Base-by-base conservation (phyloP, 2,329 filamentous ascomycete genomes). In the Cladophialophora yegresii region DNA sequence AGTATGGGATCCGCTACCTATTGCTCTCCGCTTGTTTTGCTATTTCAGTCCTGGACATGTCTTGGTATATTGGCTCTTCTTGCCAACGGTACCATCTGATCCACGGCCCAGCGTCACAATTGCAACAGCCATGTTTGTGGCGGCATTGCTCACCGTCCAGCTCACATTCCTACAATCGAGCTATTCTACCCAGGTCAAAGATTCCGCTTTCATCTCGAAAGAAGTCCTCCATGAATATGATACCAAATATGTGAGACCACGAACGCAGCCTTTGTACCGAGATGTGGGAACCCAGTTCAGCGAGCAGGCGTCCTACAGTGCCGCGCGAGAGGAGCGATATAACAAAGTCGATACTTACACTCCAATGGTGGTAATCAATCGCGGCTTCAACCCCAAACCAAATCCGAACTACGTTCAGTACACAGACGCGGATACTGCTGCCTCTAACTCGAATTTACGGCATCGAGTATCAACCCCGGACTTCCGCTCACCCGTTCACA, bases 211-310 rank as follows among this genome's bases (percentile, higher is more conserved):
- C 54, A 89, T 99, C 64, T 92, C 96, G 71, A 92, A 89, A 71
- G 91, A 98, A 77, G 93, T 98, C 4, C 83, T 98, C 78, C 89
- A 92, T 75, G 95, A 99, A 78, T 99, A 99, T 74, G 92, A 98
- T 74, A 91, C 87, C 71, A 99, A 99, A 79, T 97, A 89, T 73
- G 95, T 99, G 0, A 92, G 96, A 73, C 95, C 95, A 1, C 85
- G 88, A 10, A 85, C 96, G n/a, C 90, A 96, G 71, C 90, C 89
- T 7, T 82, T 90, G 4, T 90, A 96, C 69, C 82, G 88, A 69
- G 85, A 89, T 72, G 92, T 93, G 1, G 90, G 87, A 5, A 95
- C 90, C 0, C 93, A 98, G 75, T 88, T 89, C 64, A 86, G 85
- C 0, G 75, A 77, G 67, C 75, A 72, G 67, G 75, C 72, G 70